Evolutionary conservation across 2,329 filamentous ascomycete species (phyloP).

Genomic region (Truncatella angustata): DNA sequence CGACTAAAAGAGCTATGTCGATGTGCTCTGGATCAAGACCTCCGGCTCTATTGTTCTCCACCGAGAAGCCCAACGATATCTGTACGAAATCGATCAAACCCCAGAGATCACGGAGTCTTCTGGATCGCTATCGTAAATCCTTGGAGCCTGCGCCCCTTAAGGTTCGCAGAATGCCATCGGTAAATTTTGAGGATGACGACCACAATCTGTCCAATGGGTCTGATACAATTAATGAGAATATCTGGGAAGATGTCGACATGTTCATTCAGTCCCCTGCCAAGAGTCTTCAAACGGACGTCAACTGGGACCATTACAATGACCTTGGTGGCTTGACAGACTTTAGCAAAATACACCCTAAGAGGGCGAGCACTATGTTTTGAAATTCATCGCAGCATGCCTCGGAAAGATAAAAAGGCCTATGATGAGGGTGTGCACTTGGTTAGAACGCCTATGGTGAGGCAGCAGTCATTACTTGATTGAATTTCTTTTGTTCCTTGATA

Average conservation of each 20-base stretch:
- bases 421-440: too few relatives aligned
- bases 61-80: neutral
- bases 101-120: constrained; percentile 11
- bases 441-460: neutral
- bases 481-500: constrained; percentile 2
- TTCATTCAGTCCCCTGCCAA: neutral
- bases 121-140: neutral
- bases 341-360: constrained; percentile 14
- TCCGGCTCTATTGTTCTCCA: neutral
- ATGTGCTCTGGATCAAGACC: neutral
- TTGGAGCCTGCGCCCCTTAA: constrained; percentile 16
- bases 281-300: constrained; percentile 26
- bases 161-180: constrained; percentile 14
- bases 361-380: neutral
- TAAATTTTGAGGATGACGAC: neutral
- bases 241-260: constrained; percentile 11
- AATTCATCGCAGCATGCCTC: too few relatives aligned
- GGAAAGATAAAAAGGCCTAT: neutral
- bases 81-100: constrained; percentile 1
- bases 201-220: neutral
- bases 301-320: constrained; percentile 47
- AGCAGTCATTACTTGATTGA: neutral
- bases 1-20: neutral
- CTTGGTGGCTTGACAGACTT: constrained; percentile 40
- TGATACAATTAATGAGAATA: neutral